These are phyloP conservation scores for Pichia sp. DNA, from an alignment of 1,139 yeast genomes.

Conservation along the genomic window DNA sequence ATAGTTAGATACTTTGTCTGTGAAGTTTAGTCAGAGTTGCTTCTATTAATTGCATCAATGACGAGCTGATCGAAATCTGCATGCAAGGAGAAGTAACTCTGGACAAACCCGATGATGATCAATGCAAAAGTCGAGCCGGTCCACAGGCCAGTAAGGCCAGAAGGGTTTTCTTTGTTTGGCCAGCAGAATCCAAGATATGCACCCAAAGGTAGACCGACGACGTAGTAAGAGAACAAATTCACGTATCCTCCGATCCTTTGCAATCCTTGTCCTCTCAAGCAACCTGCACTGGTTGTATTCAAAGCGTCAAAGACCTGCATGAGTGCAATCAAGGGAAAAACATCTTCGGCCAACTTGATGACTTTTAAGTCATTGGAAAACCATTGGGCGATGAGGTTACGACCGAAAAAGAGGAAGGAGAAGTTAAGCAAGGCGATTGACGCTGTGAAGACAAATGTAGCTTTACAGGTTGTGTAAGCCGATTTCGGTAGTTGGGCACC, in stretches of 20 bases:
- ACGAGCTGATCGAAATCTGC: conserved; percentile 55
- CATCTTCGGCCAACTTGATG: conserved; percentile 37
- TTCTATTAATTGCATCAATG: conserved; percentile 42
- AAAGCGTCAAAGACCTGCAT: conserved; percentile 56
- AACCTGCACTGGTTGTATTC: conserved; percentile 58
- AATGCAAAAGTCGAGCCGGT: conserved; percentile 49
- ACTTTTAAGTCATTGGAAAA: conserved; percentile 37
- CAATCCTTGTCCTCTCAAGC: conserved; percentile 57
- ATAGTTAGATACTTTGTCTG: background rate
- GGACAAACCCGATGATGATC: conserved; percentile 49
- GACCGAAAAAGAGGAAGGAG: conserved; percentile 39
- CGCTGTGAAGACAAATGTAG: conserved; percentile 44
- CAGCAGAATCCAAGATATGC: conserved; percentile 46
- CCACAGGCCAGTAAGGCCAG: conserved; percentile 49
- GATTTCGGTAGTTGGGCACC: conserved; percentile 50
- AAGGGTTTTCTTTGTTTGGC: conserved; percentile 24
- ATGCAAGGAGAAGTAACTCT: conserved; percentile 43
- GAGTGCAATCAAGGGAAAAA: conserved; percentile 51
- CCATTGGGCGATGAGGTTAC: conserved; percentile 29
- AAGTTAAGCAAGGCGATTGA: conserved; percentile 41
- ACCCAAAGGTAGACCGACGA: conserved; percentile 51
- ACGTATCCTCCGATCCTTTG: conserved; percentile 57
- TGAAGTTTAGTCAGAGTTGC: conserved; percentile 25
- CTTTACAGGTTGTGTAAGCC: conserved; percentile 44
- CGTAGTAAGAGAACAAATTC: conserved; percentile 48